phyloP scores from a whole-genome alignment of 305 asterid species.

The Fraxinus sp. region DNA sequence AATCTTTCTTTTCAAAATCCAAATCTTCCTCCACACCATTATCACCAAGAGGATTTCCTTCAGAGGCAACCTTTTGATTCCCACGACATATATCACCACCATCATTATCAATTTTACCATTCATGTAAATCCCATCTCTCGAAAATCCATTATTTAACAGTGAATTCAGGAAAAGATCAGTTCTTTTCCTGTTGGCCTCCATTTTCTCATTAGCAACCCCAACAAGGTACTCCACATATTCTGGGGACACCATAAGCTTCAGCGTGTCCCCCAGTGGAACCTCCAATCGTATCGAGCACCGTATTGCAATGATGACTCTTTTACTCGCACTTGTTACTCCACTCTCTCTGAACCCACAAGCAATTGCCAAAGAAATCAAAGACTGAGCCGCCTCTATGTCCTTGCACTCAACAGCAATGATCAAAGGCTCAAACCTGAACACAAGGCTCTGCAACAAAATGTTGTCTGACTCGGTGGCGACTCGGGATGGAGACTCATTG shows the following conservation, averaged over 20 bases:
- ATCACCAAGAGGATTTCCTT: conserved; percentile 30
- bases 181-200: conserved; percentile 72
- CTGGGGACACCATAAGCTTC: conserved; percentile 64
- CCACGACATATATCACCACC: conserved; percentile 29
- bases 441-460: conserved; percentile 37
- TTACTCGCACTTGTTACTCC: conserved; percentile 83
- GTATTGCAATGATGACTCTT: conserved; percentile 72
- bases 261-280: conserved; percentile 70
- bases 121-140: conserved; percentile 16
- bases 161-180: conserved; percentile 52
- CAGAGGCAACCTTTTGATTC: conserved; percentile 24
- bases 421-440: conserved; percentile 89
- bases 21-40: conserved; percentile 31
- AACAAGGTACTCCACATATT: conserved; percentile 70
- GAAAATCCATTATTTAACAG: conserved; percentile 55
- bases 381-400: conserved; percentile 62
- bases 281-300: conserved; percentile 90
- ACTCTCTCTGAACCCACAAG: conserved; percentile 92
- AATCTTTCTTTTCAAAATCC: conserved; percentile 34
- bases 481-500: conserved; percentile 1
- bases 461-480: conserved; percentile 18
- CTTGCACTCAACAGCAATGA: conserved; percentile 82
- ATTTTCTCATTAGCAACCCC: conserved; percentile 82
- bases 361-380: conserved; percentile 75
- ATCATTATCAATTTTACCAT: conserved; percentile 27